phyloP scores from a whole-genome alignment of 805 yeast genomes.

The Soucietia sequanensis region DNA sequence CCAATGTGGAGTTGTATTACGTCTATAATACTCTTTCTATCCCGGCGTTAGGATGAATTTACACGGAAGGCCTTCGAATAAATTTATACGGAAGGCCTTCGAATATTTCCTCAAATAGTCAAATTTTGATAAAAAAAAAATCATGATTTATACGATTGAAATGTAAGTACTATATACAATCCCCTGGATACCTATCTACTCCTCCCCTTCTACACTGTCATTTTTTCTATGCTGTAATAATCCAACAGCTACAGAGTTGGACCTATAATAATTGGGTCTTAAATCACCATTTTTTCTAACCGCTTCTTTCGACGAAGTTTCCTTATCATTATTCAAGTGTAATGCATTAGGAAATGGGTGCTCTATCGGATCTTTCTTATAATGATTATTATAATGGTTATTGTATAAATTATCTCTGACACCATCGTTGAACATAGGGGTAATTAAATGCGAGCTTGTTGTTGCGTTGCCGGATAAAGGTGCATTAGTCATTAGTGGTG shows the following conservation, averaged over 20 bases:
- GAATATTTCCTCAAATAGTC: too few relatives aligned
- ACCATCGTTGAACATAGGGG: slow-evolving; percentile 3
- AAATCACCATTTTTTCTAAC: slow-evolving; percentile 15
- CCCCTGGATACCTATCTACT: neutral
- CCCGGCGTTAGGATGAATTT: too few relatives aligned
- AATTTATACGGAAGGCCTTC: too few relatives aligned
- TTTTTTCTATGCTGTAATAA: slow-evolving; percentile 27
- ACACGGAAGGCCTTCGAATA: too few relatives aligned
- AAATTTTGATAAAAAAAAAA: too few relatives aligned
- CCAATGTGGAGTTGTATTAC: too few relatives aligned
- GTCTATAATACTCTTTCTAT: too few relatives aligned
- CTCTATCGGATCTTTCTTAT: slow-evolving; percentile 43
- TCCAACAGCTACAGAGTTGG: slow-evolving; percentile 41
- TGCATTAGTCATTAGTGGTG: slow-evolving; percentile 25
- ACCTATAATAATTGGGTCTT: slow-evolving; percentile 31
- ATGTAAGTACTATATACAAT: neutral
- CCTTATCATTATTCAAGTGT: slow-evolving; percentile 36
- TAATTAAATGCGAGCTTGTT: slow-evolving; percentile 21
- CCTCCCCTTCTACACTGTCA: slow-evolving; percentile 5
- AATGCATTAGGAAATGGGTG: slow-evolving; percentile 41
- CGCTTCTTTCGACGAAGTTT: slow-evolving; percentile 18
- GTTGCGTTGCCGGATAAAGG: slow-evolving; percentile 13
- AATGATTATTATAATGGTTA: slow-evolving; percentile 43
- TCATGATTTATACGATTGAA: too few relatives aligned
- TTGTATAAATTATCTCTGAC: slow-evolving; percentile 13